Evolutionary conservation across 2,329 filamentous ascomycete species (phyloP), one percentile per base, ranked within the genome.

Genomic region (Clarireedia hainanense): DNA sequence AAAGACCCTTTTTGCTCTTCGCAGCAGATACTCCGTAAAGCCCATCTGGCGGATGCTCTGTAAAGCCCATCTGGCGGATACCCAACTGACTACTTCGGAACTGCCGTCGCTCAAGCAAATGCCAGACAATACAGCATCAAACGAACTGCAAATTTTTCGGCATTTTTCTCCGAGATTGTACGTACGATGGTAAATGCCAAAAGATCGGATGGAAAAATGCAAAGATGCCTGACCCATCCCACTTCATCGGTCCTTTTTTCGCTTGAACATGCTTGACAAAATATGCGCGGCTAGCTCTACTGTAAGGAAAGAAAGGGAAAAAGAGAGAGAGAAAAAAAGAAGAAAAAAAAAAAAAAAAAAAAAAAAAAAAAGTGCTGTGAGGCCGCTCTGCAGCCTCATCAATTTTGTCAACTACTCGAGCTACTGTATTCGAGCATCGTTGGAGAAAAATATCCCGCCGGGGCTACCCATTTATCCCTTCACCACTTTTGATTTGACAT

Each of bases 201-300:
- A 34, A 47, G 14, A 47, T 34, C 17, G 23, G 24, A 27, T 14
- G 26, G 12, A 34, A 23, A 51, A 51, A 51, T 45, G 49, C 26
- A 51, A 51, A 52, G 26, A 30, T 47, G 42, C 42, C 50, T 52
- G 23, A 47, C 23, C 15, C 20, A 15, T 17, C 40, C 15, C 42
- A n/a, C 23, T 54, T 43, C 45, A 34, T 54, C 52, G 45, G 52
- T 36, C 52, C 52, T 54, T 54, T 46, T 47, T n/a, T 4, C 36
- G 10, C 20, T 36, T 20, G 40, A 42, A 47, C 6, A 15, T 39
- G 30, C 34, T 39, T 27, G 10, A 36, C 4, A 39, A 10, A 20
- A 42, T 15, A 15, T n/a, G n/a, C 12, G 12, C 14, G 24, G 15
- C 20, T 36, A 20, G 5, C n/a, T 6, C n/a, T 7, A 20, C 20